Evolutionary conservation across 2,329 filamentous ascomycete genomes (phyloP).

Genomic region (Colletotrichum plurivorum): DNA sequence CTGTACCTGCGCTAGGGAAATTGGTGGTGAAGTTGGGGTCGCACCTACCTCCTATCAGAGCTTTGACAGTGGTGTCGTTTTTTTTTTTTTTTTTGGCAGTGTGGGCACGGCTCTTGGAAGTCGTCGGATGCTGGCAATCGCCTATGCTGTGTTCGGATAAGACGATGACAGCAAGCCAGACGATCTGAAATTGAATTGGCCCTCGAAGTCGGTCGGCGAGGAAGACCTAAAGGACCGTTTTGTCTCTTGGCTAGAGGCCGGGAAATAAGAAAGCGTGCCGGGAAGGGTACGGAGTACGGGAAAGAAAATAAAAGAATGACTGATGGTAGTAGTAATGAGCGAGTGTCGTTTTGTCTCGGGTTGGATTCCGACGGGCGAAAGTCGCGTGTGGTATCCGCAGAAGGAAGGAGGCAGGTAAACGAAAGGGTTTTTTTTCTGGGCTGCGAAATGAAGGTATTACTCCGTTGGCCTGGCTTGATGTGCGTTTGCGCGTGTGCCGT

Average conservation of each 20-base stretch:
- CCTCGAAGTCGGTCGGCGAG: background rate
- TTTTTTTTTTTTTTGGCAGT: constrained; percentile 6
- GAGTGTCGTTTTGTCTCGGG: constrained; percentile 17
- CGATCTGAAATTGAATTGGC: constrained; percentile 16
- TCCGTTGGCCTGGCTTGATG: constrained; percentile 13
- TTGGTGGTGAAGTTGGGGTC: constrained; percentile 34
- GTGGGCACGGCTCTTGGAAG: constrained; percentile 18
- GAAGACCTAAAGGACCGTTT: constrained; percentile 18
- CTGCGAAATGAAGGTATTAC: constrained; percentile 17
- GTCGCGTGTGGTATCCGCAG: background rate
- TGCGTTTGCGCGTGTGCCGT: constrained; percentile 17
- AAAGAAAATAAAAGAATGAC: constrained; percentile 19
- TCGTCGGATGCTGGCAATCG: constrained; percentile 23
- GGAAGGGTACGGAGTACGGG: background rate
- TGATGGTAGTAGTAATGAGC: constrained; percentile 24
- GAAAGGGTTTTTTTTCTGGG: constrained; percentile 1
- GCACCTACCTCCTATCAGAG: constrained; percentile 39
- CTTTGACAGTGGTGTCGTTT: constrained; percentile 19
- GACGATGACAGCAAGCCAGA: constrained; percentile 4
- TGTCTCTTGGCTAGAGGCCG: background rate
- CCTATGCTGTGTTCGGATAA: constrained; percentile 13
- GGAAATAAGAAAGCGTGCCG: constrained; percentile 18
- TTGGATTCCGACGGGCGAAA: constrained; percentile 7
- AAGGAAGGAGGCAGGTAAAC: background rate
- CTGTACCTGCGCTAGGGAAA: constrained; percentile 38